phyloP scores from a whole-genome alignment of 345 rosid genomes.

The Syzygium aromaticum region DNA sequence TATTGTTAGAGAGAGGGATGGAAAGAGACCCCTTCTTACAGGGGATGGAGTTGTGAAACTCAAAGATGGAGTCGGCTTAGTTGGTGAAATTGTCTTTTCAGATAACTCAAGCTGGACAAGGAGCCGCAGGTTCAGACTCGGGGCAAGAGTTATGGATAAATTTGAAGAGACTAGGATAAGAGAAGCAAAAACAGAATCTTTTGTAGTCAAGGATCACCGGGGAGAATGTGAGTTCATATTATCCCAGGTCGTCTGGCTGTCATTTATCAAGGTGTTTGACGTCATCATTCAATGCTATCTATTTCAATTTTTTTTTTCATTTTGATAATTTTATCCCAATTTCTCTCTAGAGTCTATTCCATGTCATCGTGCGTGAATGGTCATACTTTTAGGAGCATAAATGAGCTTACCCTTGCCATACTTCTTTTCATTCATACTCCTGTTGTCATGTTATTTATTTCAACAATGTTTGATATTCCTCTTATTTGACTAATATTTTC shows the following conservation, averaged over 20 bases:
- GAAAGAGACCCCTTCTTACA: slow-evolving; percentile 84
- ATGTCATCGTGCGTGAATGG: background rate
- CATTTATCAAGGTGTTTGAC: background rate
- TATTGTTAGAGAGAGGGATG: slow-evolving; percentile 90
- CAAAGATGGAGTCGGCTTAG: slow-evolving; percentile 49
- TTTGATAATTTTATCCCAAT: background rate
- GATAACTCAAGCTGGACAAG: slow-evolving; percentile 99
- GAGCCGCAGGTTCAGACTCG: slow-evolving; percentile 93
- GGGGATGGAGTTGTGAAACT: slow-evolving; percentile 70
- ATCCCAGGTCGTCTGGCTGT: background rate
- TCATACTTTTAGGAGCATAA: background rate
- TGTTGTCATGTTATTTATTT: background rate
- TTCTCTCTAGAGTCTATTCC: background rate
- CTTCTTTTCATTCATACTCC: background rate
- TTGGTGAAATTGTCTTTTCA: slow-evolving; percentile 73
- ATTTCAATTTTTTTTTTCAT: background rate
- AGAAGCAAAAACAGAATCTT: slow-evolving; percentile 81
- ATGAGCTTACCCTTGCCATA: background rate
- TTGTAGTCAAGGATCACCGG: slow-evolving; percentile 95
- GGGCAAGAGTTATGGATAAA: slow-evolving; percentile 63
- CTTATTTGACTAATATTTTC: background rate
- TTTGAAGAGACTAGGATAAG: slow-evolving; percentile 45
- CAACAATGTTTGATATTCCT: background rate
- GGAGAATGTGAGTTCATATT: slow-evolving; percentile 75
- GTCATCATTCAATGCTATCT: background rate